Conservation (phyloP, 1,139 yeast species). For the Suhomyces maxii region DNA sequence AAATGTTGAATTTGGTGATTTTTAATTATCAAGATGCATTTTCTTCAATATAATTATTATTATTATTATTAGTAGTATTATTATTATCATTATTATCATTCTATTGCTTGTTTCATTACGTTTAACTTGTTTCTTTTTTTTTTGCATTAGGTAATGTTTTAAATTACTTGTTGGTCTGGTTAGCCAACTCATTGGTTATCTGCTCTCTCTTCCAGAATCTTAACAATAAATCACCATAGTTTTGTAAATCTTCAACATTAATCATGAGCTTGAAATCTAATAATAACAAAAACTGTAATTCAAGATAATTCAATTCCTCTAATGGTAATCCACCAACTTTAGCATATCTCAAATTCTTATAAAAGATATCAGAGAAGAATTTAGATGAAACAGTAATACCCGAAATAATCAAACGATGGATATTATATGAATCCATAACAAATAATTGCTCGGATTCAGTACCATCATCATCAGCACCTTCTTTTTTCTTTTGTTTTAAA, state of each 20-base stretch:
- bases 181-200: constrained; percentile 38
- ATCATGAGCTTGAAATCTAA: constrained; percentile 87
- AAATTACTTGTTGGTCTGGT: neutral
- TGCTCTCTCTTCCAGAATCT: constrained; percentile 81
- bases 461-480: constrained; percentile 12
- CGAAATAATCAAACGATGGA: constrained; percentile 91
- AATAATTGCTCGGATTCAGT: constrained; percentile 57
- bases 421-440: constrained; percentile 94
- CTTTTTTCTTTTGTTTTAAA: constrained; percentile 30
- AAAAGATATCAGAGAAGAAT: constrained; percentile 93
- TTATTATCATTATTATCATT: no score
- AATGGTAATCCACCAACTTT: constrained; percentile 96
- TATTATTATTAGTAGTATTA: no score
- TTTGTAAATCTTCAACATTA: constrained; percentile 84
- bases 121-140: no score
- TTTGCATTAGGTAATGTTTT: no score
- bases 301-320: constrained; percentile 90
- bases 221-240: constrained; percentile 82
- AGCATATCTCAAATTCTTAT: constrained; percentile 93
- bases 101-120: no score
- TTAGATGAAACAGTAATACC: constrained; percentile 96
- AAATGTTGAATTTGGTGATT: no score
- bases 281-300: constrained; percentile 79
- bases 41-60: no score
- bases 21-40: no score